Evolutionary conservation across 768 basidiomycete genomes (phyloP).

Genomic region (Lactarius deliciosus): DNA sequence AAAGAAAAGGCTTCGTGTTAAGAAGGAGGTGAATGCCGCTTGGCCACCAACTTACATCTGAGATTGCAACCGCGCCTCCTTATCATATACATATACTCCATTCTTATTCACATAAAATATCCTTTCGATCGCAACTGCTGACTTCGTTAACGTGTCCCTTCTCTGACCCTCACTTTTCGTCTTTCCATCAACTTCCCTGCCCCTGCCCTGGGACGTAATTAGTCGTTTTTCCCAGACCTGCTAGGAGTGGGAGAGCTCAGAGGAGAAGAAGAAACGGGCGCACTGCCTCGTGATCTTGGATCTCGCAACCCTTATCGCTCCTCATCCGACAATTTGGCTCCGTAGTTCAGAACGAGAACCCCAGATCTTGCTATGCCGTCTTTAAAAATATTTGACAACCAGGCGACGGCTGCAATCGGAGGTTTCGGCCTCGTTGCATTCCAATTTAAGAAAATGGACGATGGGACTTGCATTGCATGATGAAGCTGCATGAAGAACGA

Average conservation of each 20-base stretch:
- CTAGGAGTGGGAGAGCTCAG: neutral
- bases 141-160: conserved; percentile 19
- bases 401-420: conserved; percentile 7
- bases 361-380: conserved; percentile 18
- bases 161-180: conserved; percentile 5
- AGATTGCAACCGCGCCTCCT: conserved; percentile 24
- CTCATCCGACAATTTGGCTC: conserved; percentile 19
- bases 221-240: conserved; percentile 16
- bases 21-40: conserved; percentile 10
- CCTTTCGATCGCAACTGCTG: conserved; percentile 21
- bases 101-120: neutral
- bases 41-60: conserved; percentile 13
- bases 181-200: neutral
- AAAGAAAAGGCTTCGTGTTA: conserved; percentile 12
- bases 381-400: neutral
- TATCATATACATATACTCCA: conserved; percentile 15
- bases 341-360: conserved; percentile 11
- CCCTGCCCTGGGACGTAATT: conserved; percentile 25
- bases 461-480: neutral
- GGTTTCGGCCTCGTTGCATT: conserved; percentile 8
- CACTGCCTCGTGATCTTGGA: conserved; percentile 24
- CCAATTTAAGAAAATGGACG: neutral
- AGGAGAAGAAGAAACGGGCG: conserved; percentile 8
- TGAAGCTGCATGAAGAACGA: neutral
- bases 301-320: conserved; percentile 26